Percentiles rank a stretch among this genome's conserved stretches.
phyloP scores from a whole-genome alignment of 768 basidiomycete genomes.

The Mycena chlorophos region DNA sequence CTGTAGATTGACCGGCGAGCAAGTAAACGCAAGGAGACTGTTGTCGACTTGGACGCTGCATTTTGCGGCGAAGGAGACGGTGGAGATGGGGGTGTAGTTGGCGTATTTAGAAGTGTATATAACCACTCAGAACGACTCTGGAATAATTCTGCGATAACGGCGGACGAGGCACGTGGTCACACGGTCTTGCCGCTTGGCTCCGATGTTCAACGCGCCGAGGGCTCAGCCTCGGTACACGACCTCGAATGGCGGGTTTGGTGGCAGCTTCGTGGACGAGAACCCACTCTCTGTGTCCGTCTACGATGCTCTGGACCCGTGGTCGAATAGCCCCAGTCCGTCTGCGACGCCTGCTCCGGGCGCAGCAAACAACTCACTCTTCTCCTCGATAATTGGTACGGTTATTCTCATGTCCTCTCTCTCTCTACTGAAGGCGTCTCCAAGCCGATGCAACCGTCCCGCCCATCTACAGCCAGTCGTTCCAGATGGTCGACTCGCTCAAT shows the following conservation, averaged over 20 bases:
- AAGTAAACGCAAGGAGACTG: constrained; percentile 81
- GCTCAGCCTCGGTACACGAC: constrained; percentile 67
- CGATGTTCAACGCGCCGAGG: constrained; percentile 86
- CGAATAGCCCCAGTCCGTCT: constrained; percentile 68
- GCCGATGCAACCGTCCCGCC: constrained; percentile 80
- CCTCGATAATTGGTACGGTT: constrained; percentile 69
- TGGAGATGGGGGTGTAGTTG: constrained; percentile 14
- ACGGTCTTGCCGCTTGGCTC: constrained; percentile 13
- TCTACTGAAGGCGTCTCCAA: constrained; percentile 30
- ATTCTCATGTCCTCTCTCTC: background rate
- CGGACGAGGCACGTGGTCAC: background rate
- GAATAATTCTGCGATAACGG: background rate
- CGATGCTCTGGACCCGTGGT: constrained; percentile 82
- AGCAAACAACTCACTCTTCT: constrained; percentile 54
- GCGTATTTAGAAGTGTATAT: background rate
- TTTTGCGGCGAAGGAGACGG: constrained; percentile 65
- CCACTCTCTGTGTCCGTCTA: constrained; percentile 73
- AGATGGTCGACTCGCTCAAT: constrained; percentile 66
- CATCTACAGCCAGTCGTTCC: constrained; percentile 73
- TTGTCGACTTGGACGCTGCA: constrained; percentile 93
- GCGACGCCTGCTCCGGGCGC: constrained; percentile 61
- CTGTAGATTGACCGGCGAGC: constrained; percentile 75
- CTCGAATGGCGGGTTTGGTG: constrained; percentile 60
- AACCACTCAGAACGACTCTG: background rate
- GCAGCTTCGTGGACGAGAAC: constrained; percentile 75